Evolutionary conservation across 371 early-diverging fungal genomes (phyloP).

Genomic region (Capillidium rhysosporum): DNA sequence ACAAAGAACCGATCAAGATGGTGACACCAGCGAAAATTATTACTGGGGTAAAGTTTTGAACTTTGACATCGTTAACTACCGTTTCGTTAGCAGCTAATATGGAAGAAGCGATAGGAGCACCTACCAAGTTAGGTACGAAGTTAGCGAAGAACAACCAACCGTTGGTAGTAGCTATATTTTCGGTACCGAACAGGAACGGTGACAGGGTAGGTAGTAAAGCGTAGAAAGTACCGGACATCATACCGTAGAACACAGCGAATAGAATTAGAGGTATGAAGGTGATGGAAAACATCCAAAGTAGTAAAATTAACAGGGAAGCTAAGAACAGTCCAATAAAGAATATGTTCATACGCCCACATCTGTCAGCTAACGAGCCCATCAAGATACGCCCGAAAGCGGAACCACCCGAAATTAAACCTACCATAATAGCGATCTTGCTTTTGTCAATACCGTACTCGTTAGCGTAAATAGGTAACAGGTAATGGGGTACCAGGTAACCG

Average conservation of each 20-base stretch:
- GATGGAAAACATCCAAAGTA: conserved; percentile 36
- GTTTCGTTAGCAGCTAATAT: conserved; percentile 13
- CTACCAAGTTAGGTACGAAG: conserved; percentile 18
- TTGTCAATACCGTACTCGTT: conserved; percentile 11
- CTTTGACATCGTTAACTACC: background rate
- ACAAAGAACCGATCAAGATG: background rate
- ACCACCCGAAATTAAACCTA: conserved; percentile 27
- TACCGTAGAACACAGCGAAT: conserved; percentile 31
- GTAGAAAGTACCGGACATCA: conserved; percentile 32
- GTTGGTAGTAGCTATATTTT: conserved; percentile 18
- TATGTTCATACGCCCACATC: conserved; percentile 34
- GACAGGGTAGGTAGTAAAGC: conserved; percentile 20
- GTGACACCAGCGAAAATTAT: conserved; percentile 3
- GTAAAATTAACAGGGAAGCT: conserved; percentile 22
- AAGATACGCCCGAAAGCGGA: conserved; percentile 41
- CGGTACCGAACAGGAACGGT: conserved; percentile 24
- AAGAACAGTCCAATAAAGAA: conserved; percentile 20
- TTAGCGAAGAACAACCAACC: conserved; percentile 19
- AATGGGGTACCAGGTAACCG: conserved; percentile 16
- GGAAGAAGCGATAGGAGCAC: conserved; percentile 26
- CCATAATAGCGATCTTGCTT: conserved; percentile 20
- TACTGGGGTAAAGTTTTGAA: background rate
- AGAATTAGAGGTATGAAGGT: conserved; percentile 20
- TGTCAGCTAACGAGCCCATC: conserved; percentile 33
- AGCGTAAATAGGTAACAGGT: conserved; percentile 17